phyloP scores from a whole-genome alignment of 352 stramenopile genomes.

The Phytophthora kernoviae region DNA sequence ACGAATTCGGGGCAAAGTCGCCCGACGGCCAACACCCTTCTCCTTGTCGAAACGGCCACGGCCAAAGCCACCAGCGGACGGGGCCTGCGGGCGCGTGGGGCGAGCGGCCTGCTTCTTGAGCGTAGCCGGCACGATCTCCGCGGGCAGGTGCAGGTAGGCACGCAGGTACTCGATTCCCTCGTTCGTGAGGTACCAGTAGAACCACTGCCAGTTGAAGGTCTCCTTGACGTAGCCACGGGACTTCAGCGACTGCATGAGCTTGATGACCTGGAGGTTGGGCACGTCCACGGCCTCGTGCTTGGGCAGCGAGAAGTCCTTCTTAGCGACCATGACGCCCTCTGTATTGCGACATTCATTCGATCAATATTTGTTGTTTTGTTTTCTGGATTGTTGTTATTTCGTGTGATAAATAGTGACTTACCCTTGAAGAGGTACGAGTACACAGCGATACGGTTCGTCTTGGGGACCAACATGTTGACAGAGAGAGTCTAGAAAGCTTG shows the following conservation, averaged over 20 bases:
- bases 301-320: conserved; percentile 89
- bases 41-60: conserved; percentile 90
- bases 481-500: conserved; percentile 81
- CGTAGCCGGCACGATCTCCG: conserved; percentile 98
- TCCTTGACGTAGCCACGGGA: conserved; percentile 97
- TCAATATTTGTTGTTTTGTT: too few relatives aligned
- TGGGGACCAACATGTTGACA: conserved; percentile 93
- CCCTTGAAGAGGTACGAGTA: conserved; percentile 98
- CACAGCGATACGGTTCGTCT: conserved; percentile 99
- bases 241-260: conserved; percentile 98
- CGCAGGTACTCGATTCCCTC: conserved; percentile 99
- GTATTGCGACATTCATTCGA: too few relatives aligned
- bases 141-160: conserved; percentile 97
- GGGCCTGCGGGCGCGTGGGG: conserved; percentile 79
- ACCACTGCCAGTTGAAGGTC: conserved; percentile 99
- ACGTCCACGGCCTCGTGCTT: conserved; percentile 98
- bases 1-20: conserved; percentile 91
- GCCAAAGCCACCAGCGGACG: conserved; percentile 76
- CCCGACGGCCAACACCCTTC: conserved; percentile 87
- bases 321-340: conserved; percentile 90
- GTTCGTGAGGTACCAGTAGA: conserved; percentile 99
- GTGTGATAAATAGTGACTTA: too few relatives aligned
- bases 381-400: too few relatives aligned
- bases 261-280: conserved; percentile 98
- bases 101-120: conserved; percentile 96